phyloP scores from a whole-genome alignment of 768 basidiomycete species.

The Peribolospora baueri region DNA sequence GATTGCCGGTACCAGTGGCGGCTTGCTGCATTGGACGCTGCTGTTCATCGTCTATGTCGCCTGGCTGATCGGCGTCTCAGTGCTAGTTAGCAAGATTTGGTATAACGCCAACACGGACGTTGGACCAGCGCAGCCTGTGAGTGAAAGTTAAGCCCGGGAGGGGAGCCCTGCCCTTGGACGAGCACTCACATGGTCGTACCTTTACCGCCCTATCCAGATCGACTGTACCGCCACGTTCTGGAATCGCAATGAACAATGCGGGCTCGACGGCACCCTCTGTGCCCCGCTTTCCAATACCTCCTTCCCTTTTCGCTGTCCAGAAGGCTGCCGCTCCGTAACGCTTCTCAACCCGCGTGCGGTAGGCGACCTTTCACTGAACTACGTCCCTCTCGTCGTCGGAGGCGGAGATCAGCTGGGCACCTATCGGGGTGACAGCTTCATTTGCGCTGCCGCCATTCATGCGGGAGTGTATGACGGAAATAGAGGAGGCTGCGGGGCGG shows the following conservation, averaged over 20 bases:
- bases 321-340: slow-evolving; percentile 37
- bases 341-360: slow-evolving; percentile 51
- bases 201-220: slow-evolving; percentile 26
- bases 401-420: slow-evolving; percentile 48
- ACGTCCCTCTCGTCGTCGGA: slow-evolving; percentile 56
- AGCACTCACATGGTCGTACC: too few relatives aligned
- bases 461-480: slow-evolving; percentile 28
- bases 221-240: slow-evolving; percentile 49
- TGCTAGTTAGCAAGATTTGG: slow-evolving; percentile 46
- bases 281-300: slow-evolving; percentile 35
- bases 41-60: slow-evolving; percentile 31
- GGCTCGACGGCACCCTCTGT: slow-evolving; percentile 42
- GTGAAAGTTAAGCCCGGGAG: too few relatives aligned
- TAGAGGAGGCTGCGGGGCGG: slow-evolving; percentile 49
- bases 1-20: neutral
- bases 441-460: slow-evolving; percentile 63
- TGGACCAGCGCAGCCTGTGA: neutral
- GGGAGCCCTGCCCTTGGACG: too few relatives aligned
- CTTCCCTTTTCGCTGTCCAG: slow-evolving; percentile 59
- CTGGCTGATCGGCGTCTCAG: slow-evolving; percentile 48
- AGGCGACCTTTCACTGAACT: slow-evolving; percentile 39
- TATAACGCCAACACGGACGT: slow-evolving; percentile 37
- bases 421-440: slow-evolving; percentile 61
- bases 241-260: slow-evolving; percentile 43
- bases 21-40: slow-evolving; percentile 16